Base-by-base conservation (phyloP, 345 rosid genomes). In the Sapria himalayana region DNA sequence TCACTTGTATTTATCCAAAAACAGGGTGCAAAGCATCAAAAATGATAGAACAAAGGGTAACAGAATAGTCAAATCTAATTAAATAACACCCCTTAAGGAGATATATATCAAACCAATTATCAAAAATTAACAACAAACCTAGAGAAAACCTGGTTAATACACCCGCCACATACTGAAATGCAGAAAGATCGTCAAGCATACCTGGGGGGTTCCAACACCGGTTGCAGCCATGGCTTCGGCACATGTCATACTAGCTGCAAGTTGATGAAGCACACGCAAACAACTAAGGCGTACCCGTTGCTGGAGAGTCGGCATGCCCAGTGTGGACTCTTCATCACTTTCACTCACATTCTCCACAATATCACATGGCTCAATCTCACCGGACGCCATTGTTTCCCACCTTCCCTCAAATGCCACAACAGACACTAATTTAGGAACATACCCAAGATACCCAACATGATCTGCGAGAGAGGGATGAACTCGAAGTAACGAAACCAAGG, bases 171-270 rank as follows among this genome's bases (percentile, higher is more conserved):
- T n/a, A n/a, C n/a, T n/a, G n/a, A n/a, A n/a, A 52, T 17, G 22
- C 9, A 34, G 19, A 37, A 32, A 42, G n/a, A 17, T 29, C 36
- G 24, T 9, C 15, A n/a, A 27, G 37, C 50, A 41, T 34, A 71
- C 95, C 93, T 89, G 95, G 24, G 98, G 92, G 25, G 84, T 60
- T 42, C 95, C 95, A 9, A 57, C 84, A 61, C 95, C 82, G 40
- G 98, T 89, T 39, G 98, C 91, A 31, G 98, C 98, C 98, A 89
- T 89, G 49, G 95, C 98, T 73, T 89, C 98, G 4, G 93, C 98
- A 62, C 98, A 89, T 39, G 65, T 67, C 3, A 84, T 82, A 62
- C 98, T 89, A 22, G 98, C 75, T 17, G 95, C 98, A 56, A 89
- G 98, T 66, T 89, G 98, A 69, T 89, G 98, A 15, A 89, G 61